Evolutionary conservation across 148 eudicot species (phyloP), one percentile per base, ranked within the genome.

Genomic region (Fagopyrum tataricum): DNA sequence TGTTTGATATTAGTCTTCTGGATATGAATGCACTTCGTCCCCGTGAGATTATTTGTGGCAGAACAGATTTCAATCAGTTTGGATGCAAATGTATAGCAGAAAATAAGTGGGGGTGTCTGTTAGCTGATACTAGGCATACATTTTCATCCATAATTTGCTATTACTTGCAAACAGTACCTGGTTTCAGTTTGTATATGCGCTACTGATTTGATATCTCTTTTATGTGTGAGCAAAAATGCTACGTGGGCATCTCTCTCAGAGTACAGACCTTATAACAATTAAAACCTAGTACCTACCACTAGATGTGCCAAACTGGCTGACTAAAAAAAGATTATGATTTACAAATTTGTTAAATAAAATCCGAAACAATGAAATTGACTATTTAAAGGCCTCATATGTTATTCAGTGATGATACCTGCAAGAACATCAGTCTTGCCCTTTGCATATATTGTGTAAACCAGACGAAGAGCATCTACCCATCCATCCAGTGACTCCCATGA

Each of bases 381-480:
- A 46, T 7, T 46, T 2, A 46, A 46, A 31, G 37, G 37, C 37
- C 37, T 31, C 37, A 3, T 31, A 31, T 2, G 37, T 82, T 81
- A 93, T 72, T 82, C 88, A 56, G 85, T 83, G 77, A 93, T 84
- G 55, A 91, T 88, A 41, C 91, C 90, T 31, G 97, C 98, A 77
- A 95, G 84, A 81, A 91, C 93, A 72, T 95, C 98, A 70, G 86
- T 88, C 83, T 88, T 95, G 67, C 98, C 93, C 79, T 96, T 85
- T 13, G 97, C 97, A 86, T 73, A 91, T 41, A 88, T 86, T 44
- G 98, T 95, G 88, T 95, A 95, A 67, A 90, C 97, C 74, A 95
- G 77, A 72, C 98, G 96, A 67, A 95, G 85, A 44, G 98, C 96
- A 81, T 95, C 98, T 47, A 95, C 82, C 96, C 98, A 95, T 51